Base-by-base conservation (phyloP, 768 basidiomycete species). In the Tricholomella constricta region DNA sequence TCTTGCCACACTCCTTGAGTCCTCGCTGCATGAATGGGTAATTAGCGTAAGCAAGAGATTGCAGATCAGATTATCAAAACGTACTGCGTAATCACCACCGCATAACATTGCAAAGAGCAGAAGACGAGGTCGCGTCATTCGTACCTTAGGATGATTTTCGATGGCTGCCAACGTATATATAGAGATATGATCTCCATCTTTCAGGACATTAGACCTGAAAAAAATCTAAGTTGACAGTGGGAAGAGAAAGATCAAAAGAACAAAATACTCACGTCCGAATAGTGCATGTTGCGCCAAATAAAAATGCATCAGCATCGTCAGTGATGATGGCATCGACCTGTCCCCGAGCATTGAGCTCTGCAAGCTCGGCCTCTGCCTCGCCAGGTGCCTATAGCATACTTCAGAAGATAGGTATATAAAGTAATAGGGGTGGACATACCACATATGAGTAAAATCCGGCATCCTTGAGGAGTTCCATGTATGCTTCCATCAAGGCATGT, bases 321-420 rank as follows among this genome's bases (percentile, higher is more conserved):
- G 78, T 78, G 26, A 81, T 53, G 11, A 81, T 66, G 0, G 73
- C 72, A 55, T 81, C 79, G 17, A 83, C 73, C 45, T 66, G 51
- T 7, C 71, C 73, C 23, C 54, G 45, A 2, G 55, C 47, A 44
- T 75, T 76, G 56, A 81, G 73, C 10, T 65, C 57, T 1, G 77
- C 78, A 1, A 81, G 69, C 52, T 82, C 77, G 0, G 79, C 78
- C 54, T 80, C 78, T 1, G 78, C 79, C 62, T 80, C 77, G 23
- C 78, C 78, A 10, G 69, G 69, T 6, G 78, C 78, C 75, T 77
- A 41, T 2, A 15, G 34, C 2, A 37, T 10, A 8, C 15, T 27
- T 11, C 9, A 14, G 23, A 34, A 10, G 10, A 19, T 9, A 11
- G 11, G n/a, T 34, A 31, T 4, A 4, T 4, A n/a, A 27, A 27